Percentiles rank a stretch among this genome's conserved stretches.
Evolutionary conservation across 2,329 filamentous ascomycete species (phyloP).

Genomic region (Fulvia fulva): DNA sequence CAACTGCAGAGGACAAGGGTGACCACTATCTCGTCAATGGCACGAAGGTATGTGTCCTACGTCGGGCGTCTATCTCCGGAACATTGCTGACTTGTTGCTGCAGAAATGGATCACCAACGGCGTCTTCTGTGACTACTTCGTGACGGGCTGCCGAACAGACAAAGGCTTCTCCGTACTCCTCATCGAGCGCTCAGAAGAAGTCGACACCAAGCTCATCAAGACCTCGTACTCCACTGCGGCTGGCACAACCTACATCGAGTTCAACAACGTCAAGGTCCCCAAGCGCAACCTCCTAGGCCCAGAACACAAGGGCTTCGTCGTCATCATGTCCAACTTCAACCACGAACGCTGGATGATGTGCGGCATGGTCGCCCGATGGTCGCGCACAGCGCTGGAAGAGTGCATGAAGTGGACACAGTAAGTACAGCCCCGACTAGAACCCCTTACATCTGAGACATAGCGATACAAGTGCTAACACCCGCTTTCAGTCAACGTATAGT

Average conservation of each 20-base stretch:
- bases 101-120: constrained; percentile 77
- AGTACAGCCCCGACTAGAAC: no score
- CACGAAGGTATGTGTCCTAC: constrained; percentile 49
- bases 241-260: constrained; percentile 75
- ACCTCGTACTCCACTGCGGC: constrained; percentile 76
- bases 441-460: no score
- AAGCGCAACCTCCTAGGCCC: constrained; percentile 72
- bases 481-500: constrained; percentile 63
- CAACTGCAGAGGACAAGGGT: constrained; percentile 70
- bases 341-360: constrained; percentile 49
- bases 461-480: no score
- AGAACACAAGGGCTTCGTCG: constrained; percentile 81
- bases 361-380: constrained; percentile 59
- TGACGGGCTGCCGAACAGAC: constrained; percentile 72
- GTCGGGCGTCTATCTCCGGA: constrained; percentile 53
- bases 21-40: constrained; percentile 70
- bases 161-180: constrained; percentile 76
- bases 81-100: not conserved
- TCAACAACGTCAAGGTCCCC: constrained; percentile 82
- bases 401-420: constrained; percentile 86
- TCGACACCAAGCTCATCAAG: constrained; percentile 75
- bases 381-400: constrained; percentile 70
- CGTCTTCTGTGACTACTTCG: constrained; percentile 77
- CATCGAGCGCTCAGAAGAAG: constrained; percentile 67
- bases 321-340: constrained; percentile 86